Base-by-base conservation (phyloP, 1,284 basidiomycete genomes). In the Leccinum subrobustum region DNA sequence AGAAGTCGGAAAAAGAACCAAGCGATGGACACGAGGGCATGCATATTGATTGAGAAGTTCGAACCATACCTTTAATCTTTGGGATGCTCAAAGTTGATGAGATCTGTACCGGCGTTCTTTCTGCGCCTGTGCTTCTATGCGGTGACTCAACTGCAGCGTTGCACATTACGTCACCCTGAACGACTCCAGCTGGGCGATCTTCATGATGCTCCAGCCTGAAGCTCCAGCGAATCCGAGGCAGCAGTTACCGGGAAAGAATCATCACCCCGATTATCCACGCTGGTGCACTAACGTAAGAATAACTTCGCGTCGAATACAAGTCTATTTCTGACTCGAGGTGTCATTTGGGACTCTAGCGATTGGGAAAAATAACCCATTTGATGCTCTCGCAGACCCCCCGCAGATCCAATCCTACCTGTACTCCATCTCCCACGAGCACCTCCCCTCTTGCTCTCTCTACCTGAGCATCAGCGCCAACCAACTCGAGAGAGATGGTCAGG, bases 311-410 rank as follows among this genome's bases (percentile, higher is more conserved):
- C 35, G 8, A 14, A 25, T 33, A 33, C 33, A 33, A 48, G 39
- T 48, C 52, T 25, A 25, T 7, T 37, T 29, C 50, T 3, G 54
- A 58, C 59, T 53, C 25, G 18, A 5, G 27, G 9, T 16, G 33
- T 54, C 27, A 14, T 31, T n/a, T 18, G 7, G 2, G n/a, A 50
- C n/a, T 3, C 58, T 67, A 70, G 9, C 61, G 63, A 37, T 59
- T 68, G 6, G 69, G 52, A 54, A 70, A 70, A 18, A 74, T 1
- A 9, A 69, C 8, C 72, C 69, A 73, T 57, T 37, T 52, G 4
- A 70, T 60, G 9, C 57, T 60, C 48, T 71, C 72, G 29, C 62
- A 74, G 51, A 72, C 6, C n/a, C 27, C 57, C 2, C 53, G 58
- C 20, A 72, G 35, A 51, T 57, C 52, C 20, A 63, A 23, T 25